Conservation (phyloP, 2,329 filamentous ascomycete species). For the Diaporthe caulivora region DNA sequence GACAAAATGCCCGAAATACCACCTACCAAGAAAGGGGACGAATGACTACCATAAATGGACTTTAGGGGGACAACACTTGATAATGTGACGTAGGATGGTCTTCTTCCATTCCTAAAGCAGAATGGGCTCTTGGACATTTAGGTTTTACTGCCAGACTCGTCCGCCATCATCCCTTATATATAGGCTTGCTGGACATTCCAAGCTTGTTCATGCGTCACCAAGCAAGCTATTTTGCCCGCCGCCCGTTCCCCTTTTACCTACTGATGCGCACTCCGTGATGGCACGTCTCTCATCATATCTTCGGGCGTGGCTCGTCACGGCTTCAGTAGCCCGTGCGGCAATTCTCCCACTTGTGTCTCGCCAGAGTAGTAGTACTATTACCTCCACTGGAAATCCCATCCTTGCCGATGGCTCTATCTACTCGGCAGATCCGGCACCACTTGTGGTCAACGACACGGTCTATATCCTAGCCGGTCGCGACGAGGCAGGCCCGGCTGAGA, state of each 20-base stretch:
- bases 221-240: background rate
- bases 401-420: constrained; percentile 53
- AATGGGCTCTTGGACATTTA: background rate
- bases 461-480: constrained; percentile 54
- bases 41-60: background rate
- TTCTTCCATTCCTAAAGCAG: constrained; percentile 4
- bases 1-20: constrained; percentile 26
- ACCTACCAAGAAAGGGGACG: constrained; percentile 14
- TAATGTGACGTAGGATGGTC: constrained; percentile 22
- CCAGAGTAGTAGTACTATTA: constrained; percentile 38
- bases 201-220: background rate
- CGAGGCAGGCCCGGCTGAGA: constrained; percentile 46
- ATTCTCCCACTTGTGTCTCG: background rate
- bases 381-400: constrained; percentile 52
- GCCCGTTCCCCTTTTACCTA: background rate
- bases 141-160: background rate
- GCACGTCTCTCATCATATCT: background rate
- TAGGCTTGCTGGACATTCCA: background rate
- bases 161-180: background rate
- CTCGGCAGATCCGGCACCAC: constrained; percentile 54
- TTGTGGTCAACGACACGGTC: constrained; percentile 52
- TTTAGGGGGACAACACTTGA: background rate
- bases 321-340: background rate
- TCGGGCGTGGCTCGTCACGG: background rate
- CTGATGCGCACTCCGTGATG: background rate